Evolutionary conservation across 2,329 filamentous ascomycete species (phyloP), one percentile per base, ranked within the genome.

Genomic region (Ophiostoma montium): DNA sequence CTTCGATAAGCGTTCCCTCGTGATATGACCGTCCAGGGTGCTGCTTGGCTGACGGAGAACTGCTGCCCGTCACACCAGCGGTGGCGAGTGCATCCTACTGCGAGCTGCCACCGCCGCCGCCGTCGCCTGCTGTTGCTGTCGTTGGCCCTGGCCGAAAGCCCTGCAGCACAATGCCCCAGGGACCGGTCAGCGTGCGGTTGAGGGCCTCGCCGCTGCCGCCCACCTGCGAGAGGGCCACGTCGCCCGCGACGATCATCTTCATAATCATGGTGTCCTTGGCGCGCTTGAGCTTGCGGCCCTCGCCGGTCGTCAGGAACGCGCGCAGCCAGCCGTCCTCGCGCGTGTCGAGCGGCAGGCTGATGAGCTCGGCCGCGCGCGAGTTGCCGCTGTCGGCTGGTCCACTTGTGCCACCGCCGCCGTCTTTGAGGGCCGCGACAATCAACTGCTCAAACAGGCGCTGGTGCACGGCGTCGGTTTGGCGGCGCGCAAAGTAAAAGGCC

Each of bases 281-380:
- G 21, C 75, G 76, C 54, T 74, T 77, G 8, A 83, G 65, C 38
- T 69, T 72, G 58, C 77, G 78, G 2, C 83, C 84, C 41, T 78
- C 76, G 11, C 83, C 82, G 5, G 69, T 67, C 0, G 76, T 69
- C 35, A 94, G 66, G 51, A 75, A 82, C 23, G 82, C 75, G 55
- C 82, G 78, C 53, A 94, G 78, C 82, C 84, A 90, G 5, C 60
- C 61, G 60, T 89, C 84, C 60, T 94, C 87, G 16, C 75, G 68
- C 1, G 69, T 61, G 50, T 78, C 78, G n/a, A 94, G 75, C 0
- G 86, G 84, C 53, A 90, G 64, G 53, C 82, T 80, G 9, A 86
- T 74, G 0, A 94, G 69, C 61, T 90, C 83, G 42, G 78, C 74
- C 0, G 80, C 41, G 41, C 44, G 38, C 19, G 36, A 35, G 23